These are phyloP conservation scores for Mayamaea pseudoterrestris DNA, from an alignment of 108 stramenopile species.

Conservation along the genomic window DNA sequence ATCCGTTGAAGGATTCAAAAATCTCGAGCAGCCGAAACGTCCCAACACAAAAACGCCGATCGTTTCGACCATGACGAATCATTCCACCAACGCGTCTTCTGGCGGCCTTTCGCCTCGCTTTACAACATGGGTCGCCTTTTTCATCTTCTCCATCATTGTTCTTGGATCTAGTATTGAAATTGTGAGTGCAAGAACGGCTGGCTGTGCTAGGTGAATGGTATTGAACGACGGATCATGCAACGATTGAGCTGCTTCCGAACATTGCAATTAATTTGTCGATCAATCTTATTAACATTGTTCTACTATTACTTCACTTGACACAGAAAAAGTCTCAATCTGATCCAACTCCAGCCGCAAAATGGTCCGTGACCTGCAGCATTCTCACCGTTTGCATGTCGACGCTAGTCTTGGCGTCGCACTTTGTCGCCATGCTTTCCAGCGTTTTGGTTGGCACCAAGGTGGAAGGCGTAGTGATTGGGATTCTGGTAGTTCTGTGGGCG, in stretches of 20 bases:
- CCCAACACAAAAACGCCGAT: too few relatives aligned
- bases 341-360: constrained; percentile 25
- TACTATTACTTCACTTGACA: background rate
- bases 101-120: constrained; percentile 51
- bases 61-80: too few relatives aligned
- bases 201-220: background rate
- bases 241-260: background rate
- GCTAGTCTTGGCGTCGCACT: constrained; percentile 39
- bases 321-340: constrained; percentile 18
- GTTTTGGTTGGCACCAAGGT: constrained; percentile 54
- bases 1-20: too few relatives aligned
- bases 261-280: background rate
- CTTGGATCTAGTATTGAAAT: constrained; percentile 45
- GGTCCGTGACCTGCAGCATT: constrained; percentile 56
- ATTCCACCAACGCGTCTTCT: too few relatives aligned
- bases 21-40: too few relatives aligned
- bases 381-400: constrained; percentile 41
- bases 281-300: background rate
- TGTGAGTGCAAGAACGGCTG: constrained; percentile 21
- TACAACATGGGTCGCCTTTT: constrained; percentile 54
- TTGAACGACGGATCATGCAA: background rate
- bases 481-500: constrained; percentile 53
- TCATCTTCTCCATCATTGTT: constrained; percentile 46
- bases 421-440: constrained; percentile 28
- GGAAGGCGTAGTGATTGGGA: constrained; percentile 43